These are phyloP conservation scores for Mesembryanthemum crystallinum DNA, from an alignment of 148 eudicot species.

Conservation along the genomic window DNA sequence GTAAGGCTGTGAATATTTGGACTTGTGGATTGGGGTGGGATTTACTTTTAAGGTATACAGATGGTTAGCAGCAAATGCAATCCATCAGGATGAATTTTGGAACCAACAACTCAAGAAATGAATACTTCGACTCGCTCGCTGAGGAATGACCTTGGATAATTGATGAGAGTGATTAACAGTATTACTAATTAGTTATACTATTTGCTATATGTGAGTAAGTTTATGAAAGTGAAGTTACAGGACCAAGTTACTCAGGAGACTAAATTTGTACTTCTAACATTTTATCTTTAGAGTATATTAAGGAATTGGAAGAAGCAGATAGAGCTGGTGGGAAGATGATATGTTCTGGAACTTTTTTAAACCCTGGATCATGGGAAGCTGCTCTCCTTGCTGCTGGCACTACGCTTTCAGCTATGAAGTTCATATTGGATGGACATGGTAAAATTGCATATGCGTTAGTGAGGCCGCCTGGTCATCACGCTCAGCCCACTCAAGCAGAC, in stretches of 20 bases:
- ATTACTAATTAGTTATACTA: too few species aligned
- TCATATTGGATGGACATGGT: constrained; percentile 58
- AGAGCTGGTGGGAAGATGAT: constrained; percentile 52
- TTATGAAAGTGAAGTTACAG: neutral
- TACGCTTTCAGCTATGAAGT: constrained; percentile 72
- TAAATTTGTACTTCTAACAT: neutral
- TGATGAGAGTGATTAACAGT: too few species aligned
- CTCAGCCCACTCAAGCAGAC: constrained; percentile 90
- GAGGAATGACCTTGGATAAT: too few species aligned
- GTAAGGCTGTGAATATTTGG: too few species aligned
- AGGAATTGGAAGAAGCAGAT: constrained; percentile 68
- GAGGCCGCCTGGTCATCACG: constrained; percentile 97
- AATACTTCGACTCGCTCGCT: too few species aligned
- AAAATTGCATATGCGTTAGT: constrained; percentile 73
- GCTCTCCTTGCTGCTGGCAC: constrained; percentile 94
- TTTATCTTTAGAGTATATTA: constrained; percentile 56
- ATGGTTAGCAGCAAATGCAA: too few species aligned
- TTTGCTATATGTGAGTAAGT: neutral
- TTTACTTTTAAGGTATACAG: too few species aligned
- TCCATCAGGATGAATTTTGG: too few species aligned
- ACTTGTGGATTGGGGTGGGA: too few species aligned
- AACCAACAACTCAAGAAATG: too few species aligned
- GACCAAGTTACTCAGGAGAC: constrained; percentile 3
- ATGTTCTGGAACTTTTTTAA: constrained; percentile 71
- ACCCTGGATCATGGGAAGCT: constrained; percentile 87